These are phyloP conservation scores for Saprolegnia parasitica DNA, from an alignment of 352 stramenopile genomes.

Conservation along the genomic window DNA sequence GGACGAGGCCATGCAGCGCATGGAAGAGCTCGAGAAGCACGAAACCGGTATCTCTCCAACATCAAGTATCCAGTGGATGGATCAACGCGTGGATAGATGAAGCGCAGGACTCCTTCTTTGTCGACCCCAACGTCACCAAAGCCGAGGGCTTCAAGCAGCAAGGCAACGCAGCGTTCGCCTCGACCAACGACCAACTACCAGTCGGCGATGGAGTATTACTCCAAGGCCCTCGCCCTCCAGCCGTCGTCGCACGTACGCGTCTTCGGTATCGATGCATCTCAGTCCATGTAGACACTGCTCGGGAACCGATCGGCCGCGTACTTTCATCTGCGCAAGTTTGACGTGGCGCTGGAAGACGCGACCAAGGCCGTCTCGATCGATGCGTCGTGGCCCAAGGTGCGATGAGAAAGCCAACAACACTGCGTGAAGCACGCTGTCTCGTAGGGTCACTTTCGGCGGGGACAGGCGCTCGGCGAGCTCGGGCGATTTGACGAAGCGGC, in stretches of 20 bases:
- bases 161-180: slow-evolving; percentile 74
- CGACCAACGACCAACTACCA: slow-evolving; percentile 72
- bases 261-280: slow-evolving; percentile 5
- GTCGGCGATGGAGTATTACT: slow-evolving; percentile 79
- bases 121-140: slow-evolving; percentile 7
- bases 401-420: too few species aligned
- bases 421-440: background rate
- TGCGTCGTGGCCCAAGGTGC: background rate
- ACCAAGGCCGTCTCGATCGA: slow-evolving; percentile 59
- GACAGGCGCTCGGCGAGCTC: slow-evolving; percentile 57
- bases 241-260: slow-evolving; percentile 61
- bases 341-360: slow-evolving; percentile 48
- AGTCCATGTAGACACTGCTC: slow-evolving; percentile 56
- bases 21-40: slow-evolving; percentile 73
- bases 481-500: slow-evolving; percentile 61
- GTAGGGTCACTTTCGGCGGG: slow-evolving; percentile 74
- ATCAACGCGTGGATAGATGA: background rate
- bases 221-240: slow-evolving; percentile 76
- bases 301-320: slow-evolving; percentile 75
- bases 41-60: slow-evolving; percentile 50
- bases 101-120: background rate
- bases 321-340: slow-evolving; percentile 59
- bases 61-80: background rate
- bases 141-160: slow-evolving; percentile 49
- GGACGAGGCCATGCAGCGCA: slow-evolving; percentile 80